These are phyloP conservation scores for Aspergillus bertholletiae DNA, from an alignment of 495 filamentous ascomycete genomes.

Conservation along the genomic window DNA sequence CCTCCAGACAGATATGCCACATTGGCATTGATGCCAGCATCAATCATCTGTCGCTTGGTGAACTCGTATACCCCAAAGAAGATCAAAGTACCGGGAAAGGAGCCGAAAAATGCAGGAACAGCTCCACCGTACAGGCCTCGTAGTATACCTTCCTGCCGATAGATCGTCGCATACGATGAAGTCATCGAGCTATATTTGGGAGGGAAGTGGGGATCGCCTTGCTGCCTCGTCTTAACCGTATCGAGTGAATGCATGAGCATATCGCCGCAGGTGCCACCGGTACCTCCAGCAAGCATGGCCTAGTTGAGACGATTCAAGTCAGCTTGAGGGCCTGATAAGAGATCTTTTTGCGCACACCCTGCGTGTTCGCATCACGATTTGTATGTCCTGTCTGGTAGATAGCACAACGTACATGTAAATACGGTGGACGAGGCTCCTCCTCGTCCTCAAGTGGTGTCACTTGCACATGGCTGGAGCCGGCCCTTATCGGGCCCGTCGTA, in stretches of 20 bases:
- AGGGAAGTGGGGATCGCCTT: constrained; percentile 88
- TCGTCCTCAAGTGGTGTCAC: constrained; percentile 27
- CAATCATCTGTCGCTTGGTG: constrained; percentile 86
- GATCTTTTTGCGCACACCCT: background rate
- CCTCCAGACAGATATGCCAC: constrained; percentile 83
- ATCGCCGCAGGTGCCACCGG: constrained; percentile 88
- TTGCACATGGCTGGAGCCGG: constrained; percentile 12
- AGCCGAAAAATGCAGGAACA: constrained; percentile 82
- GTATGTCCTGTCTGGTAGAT: background rate
- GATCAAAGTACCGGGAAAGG: constrained; percentile 88
- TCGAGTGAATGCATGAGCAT: constrained; percentile 99
- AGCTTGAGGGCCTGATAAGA: background rate
- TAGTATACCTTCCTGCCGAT: constrained; percentile 82
- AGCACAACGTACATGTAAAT: constrained; percentile 58
- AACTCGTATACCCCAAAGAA: constrained; percentile 97
- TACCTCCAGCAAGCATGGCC: constrained; percentile 92
- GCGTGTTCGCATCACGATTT: background rate
- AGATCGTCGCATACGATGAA: constrained; percentile 86
- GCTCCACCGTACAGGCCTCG: constrained; percentile 93
- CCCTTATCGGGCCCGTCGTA: constrained; percentile 13
- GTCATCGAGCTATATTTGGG: constrained; percentile 88
- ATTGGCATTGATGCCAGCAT: constrained; percentile 70
- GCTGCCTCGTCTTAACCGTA: constrained; percentile 98
- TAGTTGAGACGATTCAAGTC: constrained; percentile 27
- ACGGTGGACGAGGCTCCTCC: constrained; percentile 57